Conservation (phyloP, 176 grass and related monocot genomes). For the Avena atlantica region DNA sequence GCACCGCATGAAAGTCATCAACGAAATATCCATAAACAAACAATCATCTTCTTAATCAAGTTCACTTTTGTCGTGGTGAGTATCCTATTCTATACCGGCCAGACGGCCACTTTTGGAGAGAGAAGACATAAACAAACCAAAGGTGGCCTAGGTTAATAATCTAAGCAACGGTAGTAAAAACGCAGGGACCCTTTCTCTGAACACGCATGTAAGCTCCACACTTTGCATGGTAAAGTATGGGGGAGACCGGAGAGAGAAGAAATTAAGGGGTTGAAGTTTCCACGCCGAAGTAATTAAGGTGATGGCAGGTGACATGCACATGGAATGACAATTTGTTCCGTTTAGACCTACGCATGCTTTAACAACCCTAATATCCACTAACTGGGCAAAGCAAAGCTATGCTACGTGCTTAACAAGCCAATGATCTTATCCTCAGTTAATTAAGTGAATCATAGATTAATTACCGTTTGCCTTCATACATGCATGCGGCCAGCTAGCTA, state of each 20-base stretch:
- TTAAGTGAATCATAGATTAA: slow-evolving; percentile 32
- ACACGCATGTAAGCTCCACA: slow-evolving; percentile 49
- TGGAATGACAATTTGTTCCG: slow-evolving; percentile 7
- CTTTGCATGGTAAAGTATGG: slow-evolving; percentile 26
- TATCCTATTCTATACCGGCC: slow-evolving; percentile 7
- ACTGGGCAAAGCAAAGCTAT: slow-evolving; percentile 19
- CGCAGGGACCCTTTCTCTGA: slow-evolving; percentile 28
- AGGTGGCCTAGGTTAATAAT: slow-evolving; percentile 9
- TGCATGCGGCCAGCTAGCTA: background rate
- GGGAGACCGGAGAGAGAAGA: background rate
- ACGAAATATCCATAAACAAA: slow-evolving; percentile 41
- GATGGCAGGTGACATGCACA: slow-evolving; percentile 37
- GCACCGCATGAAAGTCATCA: slow-evolving; percentile 53
- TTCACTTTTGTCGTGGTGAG: background rate
- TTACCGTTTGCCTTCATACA: slow-evolving; percentile 30
- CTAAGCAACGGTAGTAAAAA: background rate
- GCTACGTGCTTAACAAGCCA: slow-evolving; percentile 14
- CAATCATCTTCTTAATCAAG: background rate
- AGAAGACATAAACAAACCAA: slow-evolving; percentile 46
- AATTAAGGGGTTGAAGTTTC: slow-evolving; percentile 40
- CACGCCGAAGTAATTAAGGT: background rate
- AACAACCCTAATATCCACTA: slow-evolving; percentile 37
- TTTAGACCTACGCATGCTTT: slow-evolving; percentile 35
- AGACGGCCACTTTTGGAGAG: slow-evolving; percentile 30
- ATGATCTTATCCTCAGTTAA: background rate